phyloP scores from a whole-genome alignment of 768 basidiomycete species.

The Exsudoporus frostii region DNA sequence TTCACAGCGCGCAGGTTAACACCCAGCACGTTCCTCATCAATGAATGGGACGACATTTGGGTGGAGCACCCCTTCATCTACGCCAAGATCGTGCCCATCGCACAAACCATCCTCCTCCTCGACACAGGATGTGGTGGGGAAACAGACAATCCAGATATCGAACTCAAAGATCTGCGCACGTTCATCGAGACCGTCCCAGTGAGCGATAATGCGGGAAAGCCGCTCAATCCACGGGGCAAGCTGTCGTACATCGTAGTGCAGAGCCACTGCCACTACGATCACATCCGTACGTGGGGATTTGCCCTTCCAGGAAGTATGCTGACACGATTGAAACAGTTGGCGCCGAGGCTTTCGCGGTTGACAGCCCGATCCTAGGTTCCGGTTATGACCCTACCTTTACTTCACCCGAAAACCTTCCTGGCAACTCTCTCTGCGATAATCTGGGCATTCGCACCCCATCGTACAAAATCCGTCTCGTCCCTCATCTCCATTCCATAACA shows the following conservation, averaged over 20 bases:
- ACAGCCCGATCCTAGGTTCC: constrained; percentile 48
- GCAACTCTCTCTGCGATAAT: constrained; percentile 44
- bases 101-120: constrained; percentile 44
- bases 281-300: constrained; percentile 44
- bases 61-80: constrained; percentile 55
- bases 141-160: constrained; percentile 38
- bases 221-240: constrained; percentile 42
- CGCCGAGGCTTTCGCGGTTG: constrained; percentile 47
- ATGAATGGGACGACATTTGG: constrained; percentile 50
- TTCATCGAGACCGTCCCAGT: constrained; percentile 49
- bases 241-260: constrained; percentile 47
- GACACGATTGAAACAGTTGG: constrained; percentile 36
- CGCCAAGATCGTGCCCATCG: constrained; percentile 40
- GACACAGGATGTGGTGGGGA: constrained; percentile 57
- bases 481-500: constrained; percentile 37
- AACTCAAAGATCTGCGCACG: constrained; percentile 41
- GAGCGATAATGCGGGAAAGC: constrained; percentile 39
- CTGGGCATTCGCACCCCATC: constrained; percentile 40
- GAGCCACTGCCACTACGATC: constrained; percentile 58
- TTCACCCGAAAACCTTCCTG: constrained; percentile 38
- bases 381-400: constrained; percentile 45
- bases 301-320: not conserved
- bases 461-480: constrained; percentile 47
- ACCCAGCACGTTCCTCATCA: constrained; percentile 40
- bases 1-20: constrained; percentile 38